These are phyloP conservation scores for Scheffersomyces quercinus DNA, from an alignment of 1,139 yeast genomes.

Conservation along the genomic window DNA sequence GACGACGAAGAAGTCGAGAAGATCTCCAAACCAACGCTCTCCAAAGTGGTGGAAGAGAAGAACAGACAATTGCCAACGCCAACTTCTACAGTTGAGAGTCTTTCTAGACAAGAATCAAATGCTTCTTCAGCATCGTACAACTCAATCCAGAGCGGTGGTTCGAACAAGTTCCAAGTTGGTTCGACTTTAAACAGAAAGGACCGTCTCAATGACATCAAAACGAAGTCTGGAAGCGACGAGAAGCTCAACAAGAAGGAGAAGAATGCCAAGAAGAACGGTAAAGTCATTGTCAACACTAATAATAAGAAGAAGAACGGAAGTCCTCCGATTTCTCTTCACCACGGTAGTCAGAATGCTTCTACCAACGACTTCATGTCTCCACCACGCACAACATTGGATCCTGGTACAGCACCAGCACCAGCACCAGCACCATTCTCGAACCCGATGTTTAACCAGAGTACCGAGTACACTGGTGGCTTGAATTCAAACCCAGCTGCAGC, in stretches of 20 bases:
- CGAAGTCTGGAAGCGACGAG: constrained; percentile 3
- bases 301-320: constrained; percentile 3
- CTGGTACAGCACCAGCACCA: neutral
- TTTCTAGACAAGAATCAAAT: constrained; percentile 27
- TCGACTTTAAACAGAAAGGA: constrained; percentile 19
- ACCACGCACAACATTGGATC: neutral
- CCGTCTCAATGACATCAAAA: constrained; percentile 12
- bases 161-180: constrained; percentile 35
- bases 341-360: neutral
- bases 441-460: constrained; percentile 1
- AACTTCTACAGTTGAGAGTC: constrained; percentile 13
- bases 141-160: constrained; percentile 41
- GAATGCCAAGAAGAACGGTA: constrained; percentile 6
- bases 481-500: neutral
- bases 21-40: constrained; percentile 3
- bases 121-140: constrained; percentile 31
- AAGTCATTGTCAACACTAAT: constrained; percentile 6
- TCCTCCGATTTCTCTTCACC: neutral
- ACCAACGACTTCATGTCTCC: neutral
- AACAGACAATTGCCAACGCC: constrained; percentile 19
- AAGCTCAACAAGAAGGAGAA: constrained; percentile 1
- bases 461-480: neutral
- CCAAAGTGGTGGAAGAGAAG: constrained; percentile 5
- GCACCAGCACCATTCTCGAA: neutral
- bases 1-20: constrained; percentile 15